phyloP scores from a whole-genome alignment of 345 rosid species.

The Bruguiera parviflora region DNA sequence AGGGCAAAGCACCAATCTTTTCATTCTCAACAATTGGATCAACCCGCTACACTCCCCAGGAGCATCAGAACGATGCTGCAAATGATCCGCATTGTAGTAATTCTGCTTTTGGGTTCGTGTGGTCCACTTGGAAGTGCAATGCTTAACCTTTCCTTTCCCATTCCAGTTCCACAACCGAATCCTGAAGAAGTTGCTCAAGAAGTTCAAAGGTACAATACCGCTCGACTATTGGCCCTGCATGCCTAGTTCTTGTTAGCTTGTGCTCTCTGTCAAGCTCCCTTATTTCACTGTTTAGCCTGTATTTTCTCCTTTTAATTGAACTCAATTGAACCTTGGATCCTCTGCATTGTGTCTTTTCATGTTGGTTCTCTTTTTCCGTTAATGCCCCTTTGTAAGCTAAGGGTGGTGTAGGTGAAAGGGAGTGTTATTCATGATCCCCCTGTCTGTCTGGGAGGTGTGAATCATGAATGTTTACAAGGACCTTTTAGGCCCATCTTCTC shows the following conservation, averaged over 20 bases:
- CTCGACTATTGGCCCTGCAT: constrained; percentile 4
- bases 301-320: not conserved
- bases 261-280: not conserved
- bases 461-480: not conserved
- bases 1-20: not conserved
- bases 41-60: not conserved
- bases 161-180: constrained; percentile 61
- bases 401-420: not conserved
- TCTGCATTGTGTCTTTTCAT: not conserved
- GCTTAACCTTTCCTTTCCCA: constrained; percentile 52
- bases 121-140: constrained; percentile 37
- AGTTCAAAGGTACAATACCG: constrained; percentile 58
- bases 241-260: not conserved
- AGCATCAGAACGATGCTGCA: constrained; percentile 11
- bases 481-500: not conserved
- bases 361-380: not conserved
- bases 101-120: constrained; percentile 36
- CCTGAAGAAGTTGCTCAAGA: constrained; percentile 77
- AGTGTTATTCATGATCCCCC: not conserved
- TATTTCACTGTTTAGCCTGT: not conserved
- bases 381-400: not conserved
- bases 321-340: not conserved
- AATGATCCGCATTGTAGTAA: constrained; percentile 18
- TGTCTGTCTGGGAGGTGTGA: not conserved
- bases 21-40: not conserved